Base-by-base conservation (phyloP, 2,329 filamentous ascomycete species). In the Calonectria hongkongensis region DNA sequence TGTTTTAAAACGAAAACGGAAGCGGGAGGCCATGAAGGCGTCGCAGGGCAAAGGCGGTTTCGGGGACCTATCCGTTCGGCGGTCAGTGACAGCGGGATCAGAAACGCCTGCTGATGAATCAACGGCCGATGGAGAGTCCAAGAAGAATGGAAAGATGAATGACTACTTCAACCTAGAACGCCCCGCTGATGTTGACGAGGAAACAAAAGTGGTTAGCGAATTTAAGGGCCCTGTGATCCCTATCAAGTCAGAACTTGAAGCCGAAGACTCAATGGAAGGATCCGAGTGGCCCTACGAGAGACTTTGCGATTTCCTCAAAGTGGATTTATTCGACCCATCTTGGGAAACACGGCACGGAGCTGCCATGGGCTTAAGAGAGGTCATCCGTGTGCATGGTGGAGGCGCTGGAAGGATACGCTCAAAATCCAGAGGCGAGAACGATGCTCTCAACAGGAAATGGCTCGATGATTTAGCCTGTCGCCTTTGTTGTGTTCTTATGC, bases 341-440 rank as follows among this genome's bases (percentile, higher is more conserved):
- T 99, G 97, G 97, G 97, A 99, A 84, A 95, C 96, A 9, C 93
- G 97, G 18, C 97, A 99, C 83, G 97, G 97, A 79, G 97, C 97
- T 69, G 96, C 97, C 16, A 97, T 99, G 93, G 97, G 95, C 13
- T 87, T 99, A 45, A 92, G 97, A 80, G 97, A 99, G 84, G 92
- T 99, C 21, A 89, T 98, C 65, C 92, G 96, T 74, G 94, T 95
- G n/a, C 97, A 99, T 81, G 97, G 97, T 51, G 91, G 88, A 65
- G 97, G 96, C 70, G 96, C 97, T 70, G 97, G 97, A 45, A 92
- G 96, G 66, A 82, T 92, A 70, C 91, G 89, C 73, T 93, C 92
- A 72, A 96, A 93, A 82, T 89, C 89, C 12, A 90, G 92, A 75
- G 80, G 85, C 33, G 93, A 97, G 79, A 99, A 99, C 81, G 91